These are phyloP conservation scores for Agastache rugosa DNA, from an alignment of 257 asterid genomes.

Conservation along the genomic window DNA sequence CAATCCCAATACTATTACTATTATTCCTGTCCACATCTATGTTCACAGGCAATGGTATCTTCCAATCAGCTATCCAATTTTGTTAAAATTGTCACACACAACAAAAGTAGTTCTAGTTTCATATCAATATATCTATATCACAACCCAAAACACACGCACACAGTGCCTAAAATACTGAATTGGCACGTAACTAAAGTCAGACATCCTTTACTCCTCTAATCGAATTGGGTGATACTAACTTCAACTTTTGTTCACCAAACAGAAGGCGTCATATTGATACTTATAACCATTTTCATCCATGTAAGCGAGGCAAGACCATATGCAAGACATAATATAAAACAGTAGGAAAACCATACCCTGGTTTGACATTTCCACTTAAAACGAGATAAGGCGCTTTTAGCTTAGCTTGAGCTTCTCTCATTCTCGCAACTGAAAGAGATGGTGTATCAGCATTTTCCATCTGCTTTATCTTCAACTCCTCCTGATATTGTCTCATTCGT, in stretches of 20 bases:
- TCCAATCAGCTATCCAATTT: neutral
- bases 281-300: constrained; percentile 13
- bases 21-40: neutral
- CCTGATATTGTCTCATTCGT: constrained; percentile 86
- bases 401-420: constrained; percentile 90
- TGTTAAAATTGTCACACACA: neutral
- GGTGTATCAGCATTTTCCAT: constrained; percentile 97
- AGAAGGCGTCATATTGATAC: neutral
- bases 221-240: neutral
- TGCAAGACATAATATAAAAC: constrained; percentile 16
- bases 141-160: neutral
- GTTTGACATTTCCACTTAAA: constrained; percentile 83
- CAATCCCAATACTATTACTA: neutral
- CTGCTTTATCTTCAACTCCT: constrained; percentile 90
- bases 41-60: constrained; percentile 2
- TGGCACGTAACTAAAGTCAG: neutral
- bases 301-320: neutral
- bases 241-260: constrained; percentile 1
- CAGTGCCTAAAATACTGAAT: neutral
- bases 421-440: constrained; percentile 83
- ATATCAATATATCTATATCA: neutral
- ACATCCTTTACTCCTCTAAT: neutral
- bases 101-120: neutral
- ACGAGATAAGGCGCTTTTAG: constrained; percentile 79
- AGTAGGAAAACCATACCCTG: constrained; percentile 65